A percentile compares a stretch with the other conserved stretches of the same genome.
Evolutionary conservation across 805 yeast genomes (phyloP).

Genomic region (Candida boidinii): DNA sequence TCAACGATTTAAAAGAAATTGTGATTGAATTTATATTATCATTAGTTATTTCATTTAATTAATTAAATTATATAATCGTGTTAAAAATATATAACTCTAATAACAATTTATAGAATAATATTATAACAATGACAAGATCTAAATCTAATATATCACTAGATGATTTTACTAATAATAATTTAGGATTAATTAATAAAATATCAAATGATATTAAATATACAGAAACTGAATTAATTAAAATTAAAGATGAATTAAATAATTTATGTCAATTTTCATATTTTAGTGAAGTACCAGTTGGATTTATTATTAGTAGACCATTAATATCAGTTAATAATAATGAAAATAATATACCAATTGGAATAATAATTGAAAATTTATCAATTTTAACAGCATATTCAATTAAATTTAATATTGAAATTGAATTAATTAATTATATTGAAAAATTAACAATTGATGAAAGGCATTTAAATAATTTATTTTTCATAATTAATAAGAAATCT

Average conservation of each 20-base stretch:
- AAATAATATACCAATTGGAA: conserved; percentile 24
- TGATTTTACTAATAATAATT: conserved; percentile 50
- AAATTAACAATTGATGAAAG: conserved; percentile 42
- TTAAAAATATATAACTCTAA: neutral
- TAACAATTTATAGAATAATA: too few species aligned
- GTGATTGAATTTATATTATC: too few species aligned
- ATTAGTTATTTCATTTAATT: too few species aligned
- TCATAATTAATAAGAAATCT: conserved; percentile 1
- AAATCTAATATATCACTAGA: conserved; percentile 36
- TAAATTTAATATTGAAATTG: conserved; percentile 50
- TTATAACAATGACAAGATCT: conserved; percentile 18
- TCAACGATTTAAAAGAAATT: too few species aligned
- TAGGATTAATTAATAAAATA: conserved; percentile 50
- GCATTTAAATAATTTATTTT: conserved; percentile 41
- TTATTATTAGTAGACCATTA: conserved; percentile 47
- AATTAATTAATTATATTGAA: conserved; percentile 47
- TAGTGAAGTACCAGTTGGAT: conserved; percentile 78
- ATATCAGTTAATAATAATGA: conserved; percentile 32
- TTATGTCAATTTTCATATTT: conserved; percentile 49
- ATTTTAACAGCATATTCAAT: conserved; percentile 56
- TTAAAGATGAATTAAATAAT: conserved; percentile 37
- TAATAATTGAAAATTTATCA: conserved; percentile 13
- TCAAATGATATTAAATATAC: conserved; percentile 48
- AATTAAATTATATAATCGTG: too few species aligned
- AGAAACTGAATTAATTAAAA: conserved; percentile 43